These are phyloP conservation scores for Magnaporthiopsis rhizophila DNA, from an alignment of 2,329 filamentous ascomycete genomes.

Conservation along the genomic window DNA sequence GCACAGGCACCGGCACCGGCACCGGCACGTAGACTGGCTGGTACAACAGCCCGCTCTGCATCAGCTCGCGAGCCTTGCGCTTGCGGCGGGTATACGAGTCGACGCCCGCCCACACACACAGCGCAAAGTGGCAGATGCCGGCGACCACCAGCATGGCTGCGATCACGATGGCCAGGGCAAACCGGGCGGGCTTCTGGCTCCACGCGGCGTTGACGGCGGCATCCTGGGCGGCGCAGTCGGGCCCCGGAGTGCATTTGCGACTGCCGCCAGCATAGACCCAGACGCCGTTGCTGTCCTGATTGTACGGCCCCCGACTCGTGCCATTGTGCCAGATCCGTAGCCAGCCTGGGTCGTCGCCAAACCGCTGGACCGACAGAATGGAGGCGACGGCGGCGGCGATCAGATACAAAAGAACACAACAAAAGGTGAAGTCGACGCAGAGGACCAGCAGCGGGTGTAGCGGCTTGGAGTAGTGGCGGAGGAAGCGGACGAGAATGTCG, in stretches of 20 bases:
- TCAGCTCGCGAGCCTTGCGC: background rate
- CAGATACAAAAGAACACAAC: constrained; percentile 8
- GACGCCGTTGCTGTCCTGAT: constrained; percentile 8
- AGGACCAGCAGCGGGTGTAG: constrained; percentile 12
- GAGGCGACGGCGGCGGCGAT: constrained; percentile 6
- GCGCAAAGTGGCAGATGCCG: constrained; percentile 28
- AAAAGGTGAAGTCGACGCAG: constrained; percentile 13
- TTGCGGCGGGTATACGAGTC: constrained; percentile 8
- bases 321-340: background rate
- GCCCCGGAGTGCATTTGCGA: constrained; percentile 8
- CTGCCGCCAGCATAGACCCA: background rate
- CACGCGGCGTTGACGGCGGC: constrained; percentile 10
- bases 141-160: background rate
- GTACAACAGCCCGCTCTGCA: too few relatives aligned
- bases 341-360: background rate
- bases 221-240: constrained; percentile 13
- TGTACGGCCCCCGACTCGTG: background rate
- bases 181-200: constrained; percentile 1
- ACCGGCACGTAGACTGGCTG: background rate
- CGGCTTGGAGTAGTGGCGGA: constrained; percentile 6
- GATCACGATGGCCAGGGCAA: background rate
- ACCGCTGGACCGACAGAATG: background rate
- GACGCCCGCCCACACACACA: constrained; percentile 15
- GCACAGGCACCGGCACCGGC: too few relatives aligned
- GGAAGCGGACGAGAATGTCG: constrained; percentile 8